Evolutionary conservation across 176 grass and related monocot genomes (phyloP).

Genomic region (Oryza brachyantha): DNA sequence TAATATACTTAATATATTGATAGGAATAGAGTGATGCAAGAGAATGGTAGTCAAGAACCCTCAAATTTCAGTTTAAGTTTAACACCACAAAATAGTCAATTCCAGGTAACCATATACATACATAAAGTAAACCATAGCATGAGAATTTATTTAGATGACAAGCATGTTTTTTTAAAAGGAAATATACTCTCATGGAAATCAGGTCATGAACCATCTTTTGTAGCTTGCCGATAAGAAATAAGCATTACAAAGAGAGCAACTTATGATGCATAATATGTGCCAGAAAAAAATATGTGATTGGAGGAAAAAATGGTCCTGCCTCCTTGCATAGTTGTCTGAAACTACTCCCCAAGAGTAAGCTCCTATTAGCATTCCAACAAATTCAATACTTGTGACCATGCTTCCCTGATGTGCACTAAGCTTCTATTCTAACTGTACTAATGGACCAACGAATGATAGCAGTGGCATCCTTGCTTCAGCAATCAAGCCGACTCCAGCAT

Average conservation of each 20-base stretch:
- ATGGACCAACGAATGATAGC: constrained; percentile 83
- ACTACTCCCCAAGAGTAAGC: constrained; percentile 87
- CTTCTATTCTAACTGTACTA: constrained; percentile 80
- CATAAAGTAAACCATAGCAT: too few relatives aligned
- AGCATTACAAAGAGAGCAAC: not conserved
- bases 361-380: constrained; percentile 84
- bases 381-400: constrained; percentile 90
- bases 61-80: too few relatives aligned
- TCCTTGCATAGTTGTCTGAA: constrained; percentile 93
- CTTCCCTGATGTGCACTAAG: constrained; percentile 85
- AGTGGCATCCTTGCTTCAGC: constrained; percentile 98
- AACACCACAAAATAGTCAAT: too few relatives aligned
- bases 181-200: not conserved
- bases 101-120: too few relatives aligned
- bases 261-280: not conserved
- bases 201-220: not conserved
- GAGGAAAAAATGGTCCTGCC: constrained; percentile 77
- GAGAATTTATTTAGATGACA: too few relatives aligned
- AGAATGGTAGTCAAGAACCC: too few relatives aligned
- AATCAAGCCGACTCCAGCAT: constrained; percentile 81
- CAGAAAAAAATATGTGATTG: constrained; percentile 5
- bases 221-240: not conserved
- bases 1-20: too few relatives aligned
- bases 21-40: too few relatives aligned
- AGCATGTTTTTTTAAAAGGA: too few relatives aligned